Conservation (phyloP, 371 early-diverging fungal genomes). For the Actinomortierella ambigua region DNA sequence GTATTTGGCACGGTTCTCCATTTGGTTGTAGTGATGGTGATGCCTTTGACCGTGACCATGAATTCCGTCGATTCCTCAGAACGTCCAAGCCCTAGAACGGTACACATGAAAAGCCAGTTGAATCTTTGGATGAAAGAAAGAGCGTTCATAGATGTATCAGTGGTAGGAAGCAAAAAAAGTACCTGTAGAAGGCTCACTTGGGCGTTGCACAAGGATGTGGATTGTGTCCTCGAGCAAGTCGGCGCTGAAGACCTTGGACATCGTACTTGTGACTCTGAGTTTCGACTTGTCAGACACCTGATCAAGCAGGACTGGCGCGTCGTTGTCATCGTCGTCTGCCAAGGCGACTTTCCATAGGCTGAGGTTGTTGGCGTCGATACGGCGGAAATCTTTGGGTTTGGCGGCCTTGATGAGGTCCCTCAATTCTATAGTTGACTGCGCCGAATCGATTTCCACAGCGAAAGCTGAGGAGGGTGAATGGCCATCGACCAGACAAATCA, state of each 20-base stretch:
- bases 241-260: conserved; percentile 6
- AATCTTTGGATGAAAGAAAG: no score
- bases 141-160: no score
- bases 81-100: no score
- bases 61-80: no score
- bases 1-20: no score
- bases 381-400: conserved; percentile 8
- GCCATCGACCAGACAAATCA: conserved; percentile 22
- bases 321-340: conserved; percentile 14
- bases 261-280: conserved; percentile 3
- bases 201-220: conserved; percentile 1
- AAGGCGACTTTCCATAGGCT: conserved; percentile 24
- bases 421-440: conserved; percentile 12
- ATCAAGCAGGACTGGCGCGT: conserved; percentile 1
- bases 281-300: conserved; percentile 2
- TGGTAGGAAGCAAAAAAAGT: no score
- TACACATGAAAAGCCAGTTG: no score
- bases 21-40: no score
- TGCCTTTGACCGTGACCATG: no score
- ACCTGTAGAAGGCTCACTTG: no score
- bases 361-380: conserved; percentile 12
- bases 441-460: conserved; percentile 5
- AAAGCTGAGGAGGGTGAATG: no score
- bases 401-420: conserved; percentile 23
- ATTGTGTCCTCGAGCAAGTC: not conserved